phyloP scores from a whole-genome alignment of 495 filamentous ascomycete species.

The Trichodelitschia bisporula region DNA sequence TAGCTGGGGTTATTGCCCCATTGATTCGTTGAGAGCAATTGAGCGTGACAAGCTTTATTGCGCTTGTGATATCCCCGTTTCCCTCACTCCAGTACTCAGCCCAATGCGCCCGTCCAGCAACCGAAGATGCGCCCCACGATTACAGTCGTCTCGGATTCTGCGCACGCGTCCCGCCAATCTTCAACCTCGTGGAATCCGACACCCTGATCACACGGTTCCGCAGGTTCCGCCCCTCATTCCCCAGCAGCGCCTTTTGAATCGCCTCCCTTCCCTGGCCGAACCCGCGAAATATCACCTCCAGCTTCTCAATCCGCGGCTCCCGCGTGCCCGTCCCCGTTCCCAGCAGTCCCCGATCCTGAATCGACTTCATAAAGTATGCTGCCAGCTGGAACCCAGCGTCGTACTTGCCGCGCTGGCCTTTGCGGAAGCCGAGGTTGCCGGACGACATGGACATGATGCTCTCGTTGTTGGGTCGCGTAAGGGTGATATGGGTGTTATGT shows the following conservation, averaged over 20 bases:
- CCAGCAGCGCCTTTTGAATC: conserved; percentile 65
- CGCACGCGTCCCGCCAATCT: conserved; percentile 88
- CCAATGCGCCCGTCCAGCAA: too few species aligned
- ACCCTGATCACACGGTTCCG: conserved; percentile 48
- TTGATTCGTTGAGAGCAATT: too few species aligned
- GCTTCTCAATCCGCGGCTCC: conserved; percentile 24
- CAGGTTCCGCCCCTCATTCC: conserved; percentile 52
- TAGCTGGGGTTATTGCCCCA: too few species aligned
- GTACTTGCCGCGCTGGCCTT: conserved; percentile 50
- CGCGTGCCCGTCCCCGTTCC: too few species aligned
- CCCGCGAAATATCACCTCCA: conserved; percentile 61
- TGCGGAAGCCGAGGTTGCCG: conserved; percentile 72
- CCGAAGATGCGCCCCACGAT: too few species aligned
- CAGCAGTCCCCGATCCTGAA: conserved; percentile 46
- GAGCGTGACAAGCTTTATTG: too few species aligned
- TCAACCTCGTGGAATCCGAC: conserved; percentile 62
- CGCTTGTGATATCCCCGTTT: too few species aligned
- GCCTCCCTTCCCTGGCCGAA: conserved; percentile 75
- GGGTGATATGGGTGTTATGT: conserved; percentile 84
- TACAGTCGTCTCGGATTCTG: conserved; percentile 54
- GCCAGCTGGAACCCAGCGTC: conserved; percentile 87
- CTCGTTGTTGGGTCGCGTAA: conserved; percentile 56
- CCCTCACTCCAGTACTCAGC: too few species aligned
- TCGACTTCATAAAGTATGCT: conserved; percentile 47
- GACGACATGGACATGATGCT: conserved; percentile 48